Evolutionary conservation across 2,329 filamentous ascomycete species (phyloP).

Genomic region (Exophiala oligosperma): DNA sequence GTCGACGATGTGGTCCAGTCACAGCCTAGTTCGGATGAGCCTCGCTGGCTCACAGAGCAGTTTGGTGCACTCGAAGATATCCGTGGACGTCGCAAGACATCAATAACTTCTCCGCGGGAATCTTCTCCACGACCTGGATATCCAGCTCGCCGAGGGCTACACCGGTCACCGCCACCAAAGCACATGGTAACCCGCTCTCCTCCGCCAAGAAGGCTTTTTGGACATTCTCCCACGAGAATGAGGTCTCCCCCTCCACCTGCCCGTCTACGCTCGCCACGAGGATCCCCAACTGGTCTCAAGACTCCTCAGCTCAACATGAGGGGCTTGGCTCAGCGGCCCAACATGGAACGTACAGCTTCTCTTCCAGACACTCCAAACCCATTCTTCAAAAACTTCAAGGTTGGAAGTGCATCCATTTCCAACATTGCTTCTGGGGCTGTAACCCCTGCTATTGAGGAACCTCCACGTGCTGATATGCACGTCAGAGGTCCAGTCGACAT

Average conservation of each 20-base stretch:
- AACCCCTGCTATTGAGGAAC: slow-evolving; percentile 21
- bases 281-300: slow-evolving; percentile 40
- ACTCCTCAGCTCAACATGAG: slow-evolving; percentile 45
- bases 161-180: slow-evolving; percentile 23
- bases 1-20: slow-evolving; percentile 62
- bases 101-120: slow-evolving; percentile 53
- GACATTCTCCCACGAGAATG: slow-evolving; percentile 68
- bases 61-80: slow-evolving; percentile 61
- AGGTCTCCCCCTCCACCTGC: slow-evolving; percentile 70
- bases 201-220: slow-evolving; percentile 54
- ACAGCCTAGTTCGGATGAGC: slow-evolving; percentile 50
- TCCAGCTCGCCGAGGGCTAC: slow-evolving; percentile 31
- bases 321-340: slow-evolving; percentile 60
- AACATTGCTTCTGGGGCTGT: slow-evolving; percentile 27
- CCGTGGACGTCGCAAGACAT: slow-evolving; percentile 45
- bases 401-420: slow-evolving; percentile 34
- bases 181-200: slow-evolving; percentile 35
- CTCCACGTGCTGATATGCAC: slow-evolving; percentile 56
- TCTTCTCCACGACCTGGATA: slow-evolving; percentile 64
- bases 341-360: slow-evolving; percentile 77
- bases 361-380: slow-evolving; percentile 76
- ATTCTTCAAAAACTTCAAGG: slow-evolving; percentile 52
- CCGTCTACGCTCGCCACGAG: slow-evolving; percentile 50
- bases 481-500: slow-evolving; percentile 95
- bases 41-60: slow-evolving; percentile 69